These are phyloP conservation scores for Wickerhamiella allomyrinae DNA, from an alignment of 805 yeast genomes.

Conservation along the genomic window DNA sequence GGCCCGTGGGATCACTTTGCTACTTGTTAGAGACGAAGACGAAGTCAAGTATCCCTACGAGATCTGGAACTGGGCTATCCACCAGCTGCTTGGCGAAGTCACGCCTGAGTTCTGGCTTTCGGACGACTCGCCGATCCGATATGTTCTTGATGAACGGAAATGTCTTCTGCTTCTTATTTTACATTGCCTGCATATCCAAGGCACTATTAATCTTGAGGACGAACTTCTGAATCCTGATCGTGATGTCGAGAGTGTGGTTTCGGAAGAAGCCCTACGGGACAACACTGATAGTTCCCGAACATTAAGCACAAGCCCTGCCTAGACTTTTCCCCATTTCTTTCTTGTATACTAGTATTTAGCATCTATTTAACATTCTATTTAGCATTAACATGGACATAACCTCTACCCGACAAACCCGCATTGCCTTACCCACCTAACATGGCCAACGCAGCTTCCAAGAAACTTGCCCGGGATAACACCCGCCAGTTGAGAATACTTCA, in stretches of 20 bases:
- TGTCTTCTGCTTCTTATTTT: not conserved
- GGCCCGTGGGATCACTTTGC: constrained; percentile 1
- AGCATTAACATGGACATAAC: no score
- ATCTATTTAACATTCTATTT: no score
- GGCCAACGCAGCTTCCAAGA: constrained; percentile 34
- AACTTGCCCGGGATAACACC: constrained; percentile 26
- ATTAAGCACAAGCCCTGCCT: no score
- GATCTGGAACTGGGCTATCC: constrained; percentile 8
- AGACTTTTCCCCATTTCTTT: no score
- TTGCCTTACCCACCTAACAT: no score
- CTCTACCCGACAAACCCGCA: no score
- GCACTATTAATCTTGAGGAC: not conserved
- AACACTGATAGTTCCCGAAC: no score
- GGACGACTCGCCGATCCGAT: constrained; percentile 13
- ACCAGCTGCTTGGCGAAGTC: constrained; percentile 2
- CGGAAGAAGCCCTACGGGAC: not conserved
- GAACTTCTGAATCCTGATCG: not conserved
- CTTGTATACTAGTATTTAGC: no score
- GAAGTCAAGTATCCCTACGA: constrained; percentile 2
- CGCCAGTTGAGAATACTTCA: constrained; percentile 24
- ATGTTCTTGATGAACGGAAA: constrained; percentile 6
- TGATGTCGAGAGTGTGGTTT: not conserved
- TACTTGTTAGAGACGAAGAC: not conserved
- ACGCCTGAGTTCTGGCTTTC: constrained; percentile 14
- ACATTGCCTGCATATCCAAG: not conserved